These are phyloP conservation scores for Rhypophila decipiens DNA, from an alignment of 495 filamentous ascomycete species.

Conservation along the genomic window DNA sequence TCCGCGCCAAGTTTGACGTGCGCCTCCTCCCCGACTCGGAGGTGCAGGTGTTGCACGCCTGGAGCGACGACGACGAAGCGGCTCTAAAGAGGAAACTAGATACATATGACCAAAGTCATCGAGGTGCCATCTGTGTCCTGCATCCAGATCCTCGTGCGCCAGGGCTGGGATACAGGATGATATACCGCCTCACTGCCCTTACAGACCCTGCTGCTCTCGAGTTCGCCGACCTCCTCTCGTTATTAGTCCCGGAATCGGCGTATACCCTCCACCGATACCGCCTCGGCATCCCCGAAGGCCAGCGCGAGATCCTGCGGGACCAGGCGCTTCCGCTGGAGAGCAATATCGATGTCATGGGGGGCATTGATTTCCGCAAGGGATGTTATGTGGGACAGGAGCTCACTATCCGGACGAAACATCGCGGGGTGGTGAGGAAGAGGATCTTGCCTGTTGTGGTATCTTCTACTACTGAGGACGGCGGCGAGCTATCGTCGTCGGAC, in stretches of 20 bases:
- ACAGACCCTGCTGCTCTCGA: too few species aligned
- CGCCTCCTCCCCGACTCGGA: constrained; percentile 57
- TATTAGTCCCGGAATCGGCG: not conserved
- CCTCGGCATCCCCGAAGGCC: constrained; percentile 78
- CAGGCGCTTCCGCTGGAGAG: constrained; percentile 71
- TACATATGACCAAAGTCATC: too few species aligned
- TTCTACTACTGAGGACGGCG: too few species aligned
- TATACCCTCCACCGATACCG: constrained; percentile 71
- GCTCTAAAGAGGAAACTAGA: too few species aligned
- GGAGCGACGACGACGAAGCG: constrained; percentile 44
- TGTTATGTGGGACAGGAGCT: constrained; percentile 97
- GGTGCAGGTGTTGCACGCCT: constrained; percentile 58
- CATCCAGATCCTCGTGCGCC: constrained; percentile 57
- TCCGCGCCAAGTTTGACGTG: constrained; percentile 71
- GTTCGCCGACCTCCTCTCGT: too few species aligned
- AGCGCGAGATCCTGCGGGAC: constrained; percentile 62
- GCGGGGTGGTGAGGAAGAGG: constrained; percentile 84
- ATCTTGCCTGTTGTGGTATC: constrained; percentile 78
- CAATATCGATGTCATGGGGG: constrained; percentile 77
- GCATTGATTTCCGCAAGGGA: constrained; percentile 87
- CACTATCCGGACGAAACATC: constrained; percentile 90
- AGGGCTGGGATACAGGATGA: constrained; percentile 50
- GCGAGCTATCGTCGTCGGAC: constrained; percentile 48
- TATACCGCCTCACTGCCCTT: constrained; percentile 7
- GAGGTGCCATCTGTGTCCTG: too few species aligned